Base-by-base conservation (phyloP, 495 filamentous ascomycete genomes). In the Bacidia gigantensis region DNA sequence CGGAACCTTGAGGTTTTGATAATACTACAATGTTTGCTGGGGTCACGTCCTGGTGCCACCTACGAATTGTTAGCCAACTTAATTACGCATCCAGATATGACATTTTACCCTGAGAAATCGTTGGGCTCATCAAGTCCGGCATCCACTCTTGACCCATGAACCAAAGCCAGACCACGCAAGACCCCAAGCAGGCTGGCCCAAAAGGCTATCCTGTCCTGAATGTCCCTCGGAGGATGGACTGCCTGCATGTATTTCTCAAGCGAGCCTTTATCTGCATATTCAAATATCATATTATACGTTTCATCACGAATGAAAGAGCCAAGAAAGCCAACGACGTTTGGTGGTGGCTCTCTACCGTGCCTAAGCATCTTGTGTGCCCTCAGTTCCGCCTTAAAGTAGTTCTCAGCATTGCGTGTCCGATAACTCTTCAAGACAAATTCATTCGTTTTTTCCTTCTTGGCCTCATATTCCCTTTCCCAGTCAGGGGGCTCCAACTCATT, bases 391-490 rank as follows among this genome's bases (percentile, higher is more conserved):
- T 61, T 49, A 55, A 66, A 71, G 20, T 61, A 50, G 12, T 48
- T 50, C 43, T 69, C 54, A 20, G 58, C 61, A 11, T 64, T 57
- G 11, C 53, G 45, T 9, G 26, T 51, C 22, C 60, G 56, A 51
- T 72, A 75, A 3, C 60, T 65, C 49, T 75, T 75, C 23, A 73
- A 55, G 18, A 67, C 64, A 51, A 66, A 72, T 5, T 55, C 67
- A 29, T 64, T 63, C 9, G 3, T 26, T 11, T 41, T 51, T 14
- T 9, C 9, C 3, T 43, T 21, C 10, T 25, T 14, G 2, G 39
- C 12, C 26, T 40, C 25, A 24, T 56, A 10, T 11, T 11, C 21
- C 2, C 26, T 38, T 10, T 38, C 12, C 17, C 2, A 14, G 3
- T 21, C 9, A 0, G 47, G 47, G 39, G 39, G 49, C 9, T 29